Evolutionary conservation across 306 rosid species (phyloP), one percentile per base, ranked within the genome.

Genomic region (Quercus wislizeni): DNA sequence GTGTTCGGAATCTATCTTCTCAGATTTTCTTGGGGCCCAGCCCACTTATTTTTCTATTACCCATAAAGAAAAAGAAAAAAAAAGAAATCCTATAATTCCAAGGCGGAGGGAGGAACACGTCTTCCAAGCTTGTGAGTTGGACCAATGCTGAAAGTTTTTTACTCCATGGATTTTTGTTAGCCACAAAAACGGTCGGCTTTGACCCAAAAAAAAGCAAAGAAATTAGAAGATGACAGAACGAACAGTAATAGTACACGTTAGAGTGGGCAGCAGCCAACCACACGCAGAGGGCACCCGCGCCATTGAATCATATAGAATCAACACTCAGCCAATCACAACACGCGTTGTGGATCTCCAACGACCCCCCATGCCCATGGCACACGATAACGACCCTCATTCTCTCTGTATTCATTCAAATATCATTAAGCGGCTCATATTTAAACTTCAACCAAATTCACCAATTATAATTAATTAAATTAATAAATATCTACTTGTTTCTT

Each of bases 381-480:
- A 55, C 49, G 80, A 77, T 77, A 67, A 77, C 68, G 56, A 33
- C 69, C 38, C 38, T 56, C 55, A 20, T 17, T 54, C 63, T 67
- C 35, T 78, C 46, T 8, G 0, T 2, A 41, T 69, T 23, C 19
- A 0, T 69, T 23, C 19, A 0, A 17, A 11, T 9, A 41, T 52
- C 18, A 30, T 81, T 88, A 76, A 72, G 86, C 75, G 87, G 84
- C 74, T 85, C 84, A 61, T 58, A 64, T 83, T 87, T 33, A 67
- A 79, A 79, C 69, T 59, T 33, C 35, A 4, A 31, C 33, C 14
- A 5, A 56, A 46, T 55, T 64, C 62, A 70, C 71, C 55, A 38
- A 30, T 30, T 15, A 25, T 23, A 23, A 23, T 0, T 23, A 23
- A 23, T 23, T 23, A 23, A 23, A 23, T 23, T 0, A 23, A 23